Evolutionary conservation across 2,329 filamentous ascomycete genomes (phyloP).

Genomic region (Verticillium alfalfae): DNA sequence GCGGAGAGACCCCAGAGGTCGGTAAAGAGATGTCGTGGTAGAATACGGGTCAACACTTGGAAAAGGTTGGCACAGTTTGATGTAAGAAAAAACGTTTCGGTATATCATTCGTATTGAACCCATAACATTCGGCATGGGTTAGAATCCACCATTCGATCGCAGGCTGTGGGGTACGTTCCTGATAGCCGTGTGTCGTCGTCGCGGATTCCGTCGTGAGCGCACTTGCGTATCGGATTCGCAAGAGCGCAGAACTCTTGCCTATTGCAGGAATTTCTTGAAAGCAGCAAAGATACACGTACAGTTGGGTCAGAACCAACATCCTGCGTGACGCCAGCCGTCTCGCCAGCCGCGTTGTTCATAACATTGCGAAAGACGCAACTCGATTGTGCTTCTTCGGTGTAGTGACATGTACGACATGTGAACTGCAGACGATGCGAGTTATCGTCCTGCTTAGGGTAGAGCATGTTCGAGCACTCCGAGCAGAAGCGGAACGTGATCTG

Average conservation of each 20-base stretch:
- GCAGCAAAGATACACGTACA: slow-evolving; percentile 65
- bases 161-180: no score
- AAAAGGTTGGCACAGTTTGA: no score
- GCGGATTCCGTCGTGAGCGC: no score
- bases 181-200: no score
- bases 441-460: slow-evolving; percentile 94
- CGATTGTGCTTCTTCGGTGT: slow-evolving; percentile 78
- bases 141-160: no score
- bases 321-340: slow-evolving; percentile 94
- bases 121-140: no score
- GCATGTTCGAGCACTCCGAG: slow-evolving; percentile 97
- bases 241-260: slow-evolving; percentile 27
- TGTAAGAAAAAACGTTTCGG: no score
- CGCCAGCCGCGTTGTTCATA: slow-evolving; percentile 83
- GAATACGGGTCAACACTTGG: no score
- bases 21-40: no score
- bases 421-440: slow-evolving; percentile 82
- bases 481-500: slow-evolving; percentile 98
- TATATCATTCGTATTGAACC: no score
- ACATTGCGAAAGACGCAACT: slow-evolving; percentile 95
- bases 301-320: slow-evolving; percentile 97
- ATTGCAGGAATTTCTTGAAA: slow-evolving; percentile 32
- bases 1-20: no score
- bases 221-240: neutral
- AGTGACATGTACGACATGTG: slow-evolving; percentile 92